phyloP scores from a whole-genome alignment of 1,139 yeast genomes.

The Zygoascus hellenicus region DNA sequence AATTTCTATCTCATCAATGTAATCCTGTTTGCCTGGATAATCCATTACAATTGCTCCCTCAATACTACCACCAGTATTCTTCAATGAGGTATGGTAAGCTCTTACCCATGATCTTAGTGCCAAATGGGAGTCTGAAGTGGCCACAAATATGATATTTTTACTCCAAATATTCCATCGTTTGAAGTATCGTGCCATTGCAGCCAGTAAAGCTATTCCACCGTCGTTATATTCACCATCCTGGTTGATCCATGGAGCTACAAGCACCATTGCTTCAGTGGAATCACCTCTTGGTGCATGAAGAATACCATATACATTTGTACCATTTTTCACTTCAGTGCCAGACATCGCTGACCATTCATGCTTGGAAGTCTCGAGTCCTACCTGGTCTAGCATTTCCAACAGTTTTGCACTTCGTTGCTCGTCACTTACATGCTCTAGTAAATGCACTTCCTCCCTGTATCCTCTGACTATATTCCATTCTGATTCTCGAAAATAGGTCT shows the following conservation, averaged over 20 bases:
- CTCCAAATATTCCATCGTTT: constrained; percentile 91
- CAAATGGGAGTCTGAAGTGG: constrained; percentile 65
- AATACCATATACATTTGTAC: constrained; percentile 68
- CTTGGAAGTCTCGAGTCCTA: constrained; percentile 65
- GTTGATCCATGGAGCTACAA: constrained; percentile 83
- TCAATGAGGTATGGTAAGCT: constrained; percentile 83
- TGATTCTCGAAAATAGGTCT: constrained; percentile 84
- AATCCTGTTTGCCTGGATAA: constrained; percentile 55
- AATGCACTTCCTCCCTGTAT: constrained; percentile 56
- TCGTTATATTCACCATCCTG: constrained; percentile 53
- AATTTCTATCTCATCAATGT: constrained; percentile 68
- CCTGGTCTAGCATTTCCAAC: constrained; percentile 56
- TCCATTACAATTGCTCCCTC: constrained; percentile 89
- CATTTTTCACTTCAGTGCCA: constrained; percentile 36
- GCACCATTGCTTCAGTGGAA: constrained; percentile 90
- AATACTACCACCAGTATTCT: constrained; percentile 89
- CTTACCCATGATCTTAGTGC: constrained; percentile 87
- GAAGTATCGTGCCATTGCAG: constrained; percentile 75
- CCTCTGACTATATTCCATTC: constrained; percentile 94
- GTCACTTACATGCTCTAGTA: constrained; percentile 31
- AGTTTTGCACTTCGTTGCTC: constrained; percentile 42
- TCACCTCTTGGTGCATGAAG: constrained; percentile 94
- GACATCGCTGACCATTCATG: constrained; percentile 35
- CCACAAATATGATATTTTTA: constrained; percentile 81
- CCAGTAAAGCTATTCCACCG: constrained; percentile 72